A percentile compares a stretch with the other conserved stretches of the same genome.
These are phyloP conservation scores for Phytophthora fragariaefolia DNA, from an alignment of 352 stramenopile genomes.

Conservation along the genomic window DNA sequence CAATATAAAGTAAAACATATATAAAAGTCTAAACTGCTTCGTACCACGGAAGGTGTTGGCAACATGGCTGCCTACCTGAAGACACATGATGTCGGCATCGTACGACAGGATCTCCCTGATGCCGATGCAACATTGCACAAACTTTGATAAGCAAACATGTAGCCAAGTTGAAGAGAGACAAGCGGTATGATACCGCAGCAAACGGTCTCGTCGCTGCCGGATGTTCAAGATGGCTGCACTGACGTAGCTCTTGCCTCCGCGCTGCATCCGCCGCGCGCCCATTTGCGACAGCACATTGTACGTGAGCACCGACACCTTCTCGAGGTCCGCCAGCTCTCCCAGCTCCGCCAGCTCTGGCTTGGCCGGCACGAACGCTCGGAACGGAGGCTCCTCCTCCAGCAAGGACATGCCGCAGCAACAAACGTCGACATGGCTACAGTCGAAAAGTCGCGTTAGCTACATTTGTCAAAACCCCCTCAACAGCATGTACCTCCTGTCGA, in stretches of 20 bases:
- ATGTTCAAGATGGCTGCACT: constrained; percentile 61
- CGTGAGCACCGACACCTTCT: constrained; percentile 73
- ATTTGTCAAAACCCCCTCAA: no score
- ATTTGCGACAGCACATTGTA: constrained; percentile 90
- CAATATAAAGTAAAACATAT: neutral
- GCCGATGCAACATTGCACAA: neutral
- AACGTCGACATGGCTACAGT: no score
- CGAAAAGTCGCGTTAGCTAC: no score
- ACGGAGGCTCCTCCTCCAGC: constrained; percentile 10
- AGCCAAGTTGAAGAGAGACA: neutral
- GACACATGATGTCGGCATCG: constrained; percentile 85
- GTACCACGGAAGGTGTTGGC: no score
- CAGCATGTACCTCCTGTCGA: no score
- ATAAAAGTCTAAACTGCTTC: no score
- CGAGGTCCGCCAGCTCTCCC: constrained; percentile 47
- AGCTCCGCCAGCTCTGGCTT: constrained; percentile 50
- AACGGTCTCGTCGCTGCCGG: constrained; percentile 51
- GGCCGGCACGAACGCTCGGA: constrained; percentile 59
- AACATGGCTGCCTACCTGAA: no score
- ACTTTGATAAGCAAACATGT: neutral
- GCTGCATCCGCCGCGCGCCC: constrained; percentile 59
- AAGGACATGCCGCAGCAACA: no score
- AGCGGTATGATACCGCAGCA: constrained; percentile 49
- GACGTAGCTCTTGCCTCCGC: constrained; percentile 59
- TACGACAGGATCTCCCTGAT: constrained; percentile 75